These are phyloP conservation scores for Colletotrichum destructivum DNA, from an alignment of 2,329 filamentous ascomycete species.

Conservation along the genomic window DNA sequence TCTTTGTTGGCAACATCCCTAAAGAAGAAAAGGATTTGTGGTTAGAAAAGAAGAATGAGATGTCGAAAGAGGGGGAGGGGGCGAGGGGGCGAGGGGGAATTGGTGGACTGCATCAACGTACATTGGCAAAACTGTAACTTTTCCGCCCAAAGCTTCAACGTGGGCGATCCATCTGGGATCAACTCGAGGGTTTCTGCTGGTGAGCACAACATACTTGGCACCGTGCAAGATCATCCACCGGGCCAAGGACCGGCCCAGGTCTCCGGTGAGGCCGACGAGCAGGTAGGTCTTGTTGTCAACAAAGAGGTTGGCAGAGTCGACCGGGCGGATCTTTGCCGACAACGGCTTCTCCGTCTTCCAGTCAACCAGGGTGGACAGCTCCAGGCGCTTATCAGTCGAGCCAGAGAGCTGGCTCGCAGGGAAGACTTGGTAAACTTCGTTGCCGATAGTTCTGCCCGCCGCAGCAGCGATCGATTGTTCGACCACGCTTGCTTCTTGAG, in stretches of 20 bases:
- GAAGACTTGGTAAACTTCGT: neutral
- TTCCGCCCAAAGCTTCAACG: conserved; percentile 8
- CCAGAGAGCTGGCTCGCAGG: neutral
- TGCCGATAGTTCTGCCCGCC: neutral
- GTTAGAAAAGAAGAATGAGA: neutral
- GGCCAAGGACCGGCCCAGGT: conserved; percentile 53
- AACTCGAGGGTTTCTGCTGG: conserved; percentile 47
- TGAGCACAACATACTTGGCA: conserved; percentile 52
- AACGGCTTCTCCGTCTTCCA: neutral
- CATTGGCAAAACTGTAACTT: conserved; percentile 7
- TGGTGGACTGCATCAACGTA: neutral
- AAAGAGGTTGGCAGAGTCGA: conserved; percentile 38
- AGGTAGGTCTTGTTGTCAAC: conserved; percentile 49
- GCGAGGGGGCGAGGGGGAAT: too few relatives aligned
- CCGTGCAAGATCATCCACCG: conserved; percentile 54
- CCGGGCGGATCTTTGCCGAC: neutral
- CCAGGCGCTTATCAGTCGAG: neutral
- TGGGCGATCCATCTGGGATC: conserved; percentile 21
- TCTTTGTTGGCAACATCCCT: conserved; percentile 24
- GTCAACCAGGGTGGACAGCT: neutral
- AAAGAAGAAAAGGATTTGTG: neutral
- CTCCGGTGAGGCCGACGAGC: conserved; percentile 50
- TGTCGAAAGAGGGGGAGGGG: neutral
- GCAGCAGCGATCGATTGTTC: too few relatives aligned
- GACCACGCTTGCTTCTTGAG: too few relatives aligned